Base-by-base conservation (phyloP, 2,329 filamentous ascomycete genomes). In the Dactylonectria estremocensis region DNA sequence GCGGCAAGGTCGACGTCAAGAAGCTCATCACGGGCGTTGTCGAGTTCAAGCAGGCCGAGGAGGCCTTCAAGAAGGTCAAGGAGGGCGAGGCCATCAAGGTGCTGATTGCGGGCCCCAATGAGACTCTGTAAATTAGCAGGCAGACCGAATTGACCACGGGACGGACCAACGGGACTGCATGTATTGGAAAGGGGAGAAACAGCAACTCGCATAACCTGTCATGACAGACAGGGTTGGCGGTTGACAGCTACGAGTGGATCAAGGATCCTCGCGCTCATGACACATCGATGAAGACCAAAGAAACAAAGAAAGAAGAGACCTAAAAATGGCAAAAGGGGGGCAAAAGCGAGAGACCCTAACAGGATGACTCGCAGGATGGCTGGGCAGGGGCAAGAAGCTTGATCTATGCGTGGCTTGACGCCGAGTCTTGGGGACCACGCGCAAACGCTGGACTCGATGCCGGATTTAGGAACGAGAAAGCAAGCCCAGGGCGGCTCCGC, bases 21-120 rank as follows among this genome's bases (percentile, higher is more conserved):
- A 89, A 89, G 80, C 85, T 98, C 69, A 91, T 98, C 71, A 94
- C 92, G 14, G 88, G 88, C 33, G 90, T 90, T 31, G 94, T 98
- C 58, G 86, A 88, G 55, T 98, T 98, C 77, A 85, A 89, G 72
- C 87, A 96, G 69, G 95, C 95, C 0, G 94, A 97, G 83, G 86
- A 92, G 77, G 95, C 95, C 0, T 98, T 98, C 78, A 87, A 91
- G 77, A 92, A 95, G 82, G 94, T 97, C 46, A 95, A 94, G 86
- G 88, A 89, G 74, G 95, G 95, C 2, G 91, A 96, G 83, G 90
- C 89, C 20, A 92, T 92, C 77, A 93, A 93, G 85, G 86, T 91
- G 22, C 74, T 93, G 73, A 92, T 92, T 76, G 88, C 86, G 3
- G 90, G 90, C 0, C 90, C 90, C 8, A 91, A 92, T 70, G 86